phyloP scores from a whole-genome alignment of 352 stramenopile genomes.

The Hyaloperonospora arabidopsidis region DNA sequence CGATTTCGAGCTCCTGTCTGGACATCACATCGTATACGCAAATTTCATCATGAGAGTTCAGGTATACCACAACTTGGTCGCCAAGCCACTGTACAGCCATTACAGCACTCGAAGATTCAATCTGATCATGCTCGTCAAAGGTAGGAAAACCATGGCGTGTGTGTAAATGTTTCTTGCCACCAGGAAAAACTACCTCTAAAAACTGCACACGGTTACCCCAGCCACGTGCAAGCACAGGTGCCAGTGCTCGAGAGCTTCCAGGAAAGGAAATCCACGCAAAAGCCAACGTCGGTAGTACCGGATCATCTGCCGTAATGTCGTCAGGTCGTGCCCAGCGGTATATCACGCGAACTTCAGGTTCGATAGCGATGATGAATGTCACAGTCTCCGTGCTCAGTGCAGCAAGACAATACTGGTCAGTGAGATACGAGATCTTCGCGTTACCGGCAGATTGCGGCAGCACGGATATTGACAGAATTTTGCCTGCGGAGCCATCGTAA shows the following conservation, averaged over 20 bases:
- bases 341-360: slow-evolving; percentile 90
- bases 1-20: slow-evolving; percentile 90
- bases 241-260: slow-evolving; percentile 71
- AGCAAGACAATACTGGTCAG: slow-evolving; percentile 77
- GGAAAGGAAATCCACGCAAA: slow-evolving; percentile 90
- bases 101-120: slow-evolving; percentile 82
- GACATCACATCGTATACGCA: slow-evolving; percentile 95
- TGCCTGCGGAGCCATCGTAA: slow-evolving; percentile 90
- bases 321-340: slow-evolving; percentile 88
- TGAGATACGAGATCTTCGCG: slow-evolving; percentile 79
- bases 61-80: slow-evolving; percentile 92
- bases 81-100: slow-evolving; percentile 94
- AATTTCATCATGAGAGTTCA: slow-evolving; percentile 93
- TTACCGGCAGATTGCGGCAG: slow-evolving; percentile 73
- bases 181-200: slow-evolving; percentile 80
- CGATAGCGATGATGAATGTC: slow-evolving; percentile 93
- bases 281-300: slow-evolving; percentile 88
- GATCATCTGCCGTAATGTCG: slow-evolving; percentile 59
- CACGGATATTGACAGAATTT: slow-evolving; percentile 77
- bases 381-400: slow-evolving; percentile 85
- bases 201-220: slow-evolving; percentile 93
- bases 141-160: slow-evolving; percentile 87
- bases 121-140: slow-evolving; percentile 91
- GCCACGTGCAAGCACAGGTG: slow-evolving; percentile 87
- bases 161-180: slow-evolving; percentile 63